These are phyloP conservation scores for Saccharum spontaneum DNA, from an alignment of 176 grass and related monocot species.

Conservation along the genomic window DNA sequence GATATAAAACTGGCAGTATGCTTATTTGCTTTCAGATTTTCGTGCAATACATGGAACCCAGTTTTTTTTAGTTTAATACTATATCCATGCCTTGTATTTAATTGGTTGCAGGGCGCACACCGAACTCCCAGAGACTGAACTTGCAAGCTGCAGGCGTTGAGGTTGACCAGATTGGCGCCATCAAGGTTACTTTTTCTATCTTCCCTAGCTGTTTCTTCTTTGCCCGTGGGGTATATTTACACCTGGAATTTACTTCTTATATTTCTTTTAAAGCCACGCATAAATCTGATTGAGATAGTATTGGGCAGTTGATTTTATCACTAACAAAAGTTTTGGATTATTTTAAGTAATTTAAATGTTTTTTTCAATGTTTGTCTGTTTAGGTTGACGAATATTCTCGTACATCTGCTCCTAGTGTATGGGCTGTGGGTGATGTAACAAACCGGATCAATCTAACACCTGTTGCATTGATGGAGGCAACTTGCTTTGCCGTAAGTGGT, in stretches of 20 bases:
- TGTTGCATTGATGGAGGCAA: conserved; percentile 97
- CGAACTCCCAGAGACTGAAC: conserved; percentile 86
- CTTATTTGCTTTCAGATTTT: not conserved
- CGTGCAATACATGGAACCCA: not conserved
- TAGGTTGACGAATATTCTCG: conserved; percentile 96
- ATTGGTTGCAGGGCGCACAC: conserved; percentile 56
- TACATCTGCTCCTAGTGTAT: conserved; percentile 73
- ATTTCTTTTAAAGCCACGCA: conserved; percentile 1
- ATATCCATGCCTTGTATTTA: conserved; percentile 33
- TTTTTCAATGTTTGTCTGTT: conserved; percentile 17
- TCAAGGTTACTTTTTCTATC: conserved; percentile 63
- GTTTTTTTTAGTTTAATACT: conserved; percentile 16
- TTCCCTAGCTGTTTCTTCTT: conserved; percentile 7
- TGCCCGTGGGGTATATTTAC: not conserved
- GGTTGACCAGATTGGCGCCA: conserved; percentile 71
- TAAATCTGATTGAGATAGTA: not conserved
- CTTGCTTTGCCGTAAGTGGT: conserved; percentile 87
- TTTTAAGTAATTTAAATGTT: conserved; percentile 10
- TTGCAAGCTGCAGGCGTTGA: conserved; percentile 79
- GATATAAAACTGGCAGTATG: not conserved
- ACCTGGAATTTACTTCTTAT: conserved; percentile 1
- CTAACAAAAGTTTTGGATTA: conserved; percentile 2
- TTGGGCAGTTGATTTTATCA: not conserved
- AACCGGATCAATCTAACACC: conserved; percentile 95
- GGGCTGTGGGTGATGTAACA: conserved; percentile 98